A percentile compares a stretch with the other conserved stretches of the same genome.
These are phyloP conservation scores for Myxozyma nipponensis DNA, from an alignment of 805 yeast genomes.

Conservation along the genomic window DNA sequence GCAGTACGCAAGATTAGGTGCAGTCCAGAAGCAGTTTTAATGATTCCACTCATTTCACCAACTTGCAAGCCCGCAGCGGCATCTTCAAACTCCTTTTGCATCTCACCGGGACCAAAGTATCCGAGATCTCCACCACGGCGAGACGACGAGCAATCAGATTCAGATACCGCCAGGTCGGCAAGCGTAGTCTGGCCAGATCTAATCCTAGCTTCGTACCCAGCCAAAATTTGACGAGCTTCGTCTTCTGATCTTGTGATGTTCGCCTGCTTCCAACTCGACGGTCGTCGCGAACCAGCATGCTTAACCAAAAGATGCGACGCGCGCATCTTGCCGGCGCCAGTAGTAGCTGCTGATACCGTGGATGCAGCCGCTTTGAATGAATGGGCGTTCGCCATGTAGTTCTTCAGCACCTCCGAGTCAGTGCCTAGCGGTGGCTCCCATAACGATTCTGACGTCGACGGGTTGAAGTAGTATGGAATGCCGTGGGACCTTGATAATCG, in stretches of 20 bases:
- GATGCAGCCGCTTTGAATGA: conserved; percentile 30
- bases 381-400: conserved; percentile 48
- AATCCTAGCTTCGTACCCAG: conserved; percentile 54
- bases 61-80: conserved; percentile 78
- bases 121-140: conserved; percentile 91
- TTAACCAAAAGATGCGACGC: conserved; percentile 81
- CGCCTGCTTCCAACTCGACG: conserved; percentile 83
- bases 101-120: conserved; percentile 78
- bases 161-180: conserved; percentile 69
- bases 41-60: conserved; percentile 77
- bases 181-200: conserved; percentile 62
- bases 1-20: conserved; percentile 86
- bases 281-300: conserved; percentile 79
- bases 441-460: conserved; percentile 62
- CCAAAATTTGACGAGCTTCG: conserved; percentile 65
- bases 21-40: conserved; percentile 87
- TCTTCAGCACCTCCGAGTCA: conserved; percentile 54
- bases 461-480: conserved; percentile 77
- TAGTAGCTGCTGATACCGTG: conserved; percentile 26
- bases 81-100: conserved; percentile 93
- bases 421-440: conserved; percentile 94
- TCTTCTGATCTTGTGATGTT: conserved; percentile 75
- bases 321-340: conserved; percentile 60
- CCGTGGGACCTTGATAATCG: conserved; percentile 73
- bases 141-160: conserved; percentile 86